These are phyloP conservation scores for Suaeda aralocaspica DNA, from an alignment of 148 eudicot genomes.

Conservation along the genomic window DNA sequence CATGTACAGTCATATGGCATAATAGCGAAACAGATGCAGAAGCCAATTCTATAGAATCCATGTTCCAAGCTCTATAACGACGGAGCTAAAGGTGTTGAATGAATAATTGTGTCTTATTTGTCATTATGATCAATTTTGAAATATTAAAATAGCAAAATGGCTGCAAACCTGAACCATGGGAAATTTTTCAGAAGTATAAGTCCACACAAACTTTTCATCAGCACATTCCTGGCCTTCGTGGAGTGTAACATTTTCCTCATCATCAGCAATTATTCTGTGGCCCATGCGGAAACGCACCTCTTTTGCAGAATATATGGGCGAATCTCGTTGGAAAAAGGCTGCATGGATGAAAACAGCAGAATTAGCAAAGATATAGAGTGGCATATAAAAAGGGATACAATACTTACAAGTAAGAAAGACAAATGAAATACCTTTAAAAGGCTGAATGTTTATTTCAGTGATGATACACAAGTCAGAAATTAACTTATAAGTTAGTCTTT, in stretches of 20 bases:
- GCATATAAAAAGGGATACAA: neutral
- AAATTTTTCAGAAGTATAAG: conserved; percentile 71
- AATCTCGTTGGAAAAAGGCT: conserved; percentile 65
- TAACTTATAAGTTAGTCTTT: conserved; percentile 58
- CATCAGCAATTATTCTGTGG: conserved; percentile 39
- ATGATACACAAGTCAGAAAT: conserved; percentile 56
- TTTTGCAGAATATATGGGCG: conserved; percentile 85
- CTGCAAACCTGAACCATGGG: conserved; percentile 70
- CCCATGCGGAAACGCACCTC: conserved; percentile 75
- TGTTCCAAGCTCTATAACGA: neutral
- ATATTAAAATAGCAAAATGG: neutral
- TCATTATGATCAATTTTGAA: neutral
- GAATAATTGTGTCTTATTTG: neutral
- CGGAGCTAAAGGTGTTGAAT: neutral
- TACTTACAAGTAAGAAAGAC: neutral
- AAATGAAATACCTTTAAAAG: conserved; percentile 57
- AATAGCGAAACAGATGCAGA: neutral
- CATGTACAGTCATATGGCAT: neutral
- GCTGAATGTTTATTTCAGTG: conserved; percentile 56
- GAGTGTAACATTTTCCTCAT: conserved; percentile 21
- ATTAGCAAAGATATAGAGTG: conserved; percentile 14
- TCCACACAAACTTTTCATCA: conserved; percentile 70
- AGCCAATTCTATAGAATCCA: neutral
- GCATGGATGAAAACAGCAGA: conserved; percentile 18
- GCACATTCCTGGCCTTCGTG: conserved; percentile 31